Conservation (phyloP, 495 filamentous ascomycete species). For the Cercophora sp. region DNA sequence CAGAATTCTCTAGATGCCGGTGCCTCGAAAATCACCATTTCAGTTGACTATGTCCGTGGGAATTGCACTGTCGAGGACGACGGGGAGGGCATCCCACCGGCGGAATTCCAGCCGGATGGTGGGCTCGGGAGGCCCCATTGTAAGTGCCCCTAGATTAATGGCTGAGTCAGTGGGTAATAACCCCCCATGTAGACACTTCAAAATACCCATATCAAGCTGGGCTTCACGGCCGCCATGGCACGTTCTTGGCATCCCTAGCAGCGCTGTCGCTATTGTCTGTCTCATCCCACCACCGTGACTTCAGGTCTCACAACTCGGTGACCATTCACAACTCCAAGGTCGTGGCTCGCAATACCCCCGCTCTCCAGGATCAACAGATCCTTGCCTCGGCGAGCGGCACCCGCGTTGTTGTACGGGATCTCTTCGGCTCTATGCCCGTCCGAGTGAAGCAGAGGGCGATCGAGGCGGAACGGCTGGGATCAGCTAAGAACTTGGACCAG, state of each 20-base stretch:
- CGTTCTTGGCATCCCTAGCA: conserved; percentile 73
- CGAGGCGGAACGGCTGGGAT: conserved; percentile 51
- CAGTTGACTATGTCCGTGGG: conserved; percentile 71
- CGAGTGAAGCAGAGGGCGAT: conserved; percentile 77
- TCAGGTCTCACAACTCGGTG: conserved; percentile 65
- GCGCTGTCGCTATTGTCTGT: conserved; percentile 74
- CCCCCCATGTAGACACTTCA: conserved; percentile 62
- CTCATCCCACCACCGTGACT: conserved; percentile 64
- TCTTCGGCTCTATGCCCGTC: conserved; percentile 95
- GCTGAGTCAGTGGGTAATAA: background rate
- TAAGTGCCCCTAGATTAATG: conserved; percentile 36
- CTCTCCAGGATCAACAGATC: conserved; percentile 57
- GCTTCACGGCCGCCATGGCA: conserved; percentile 65
- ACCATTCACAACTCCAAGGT: conserved; percentile 67
- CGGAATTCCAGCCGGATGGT: conserved; percentile 65
- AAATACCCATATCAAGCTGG: conserved; percentile 50
- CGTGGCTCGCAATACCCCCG: conserved; percentile 63
- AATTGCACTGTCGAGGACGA: conserved; percentile 85
- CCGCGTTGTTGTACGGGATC: conserved; percentile 70
- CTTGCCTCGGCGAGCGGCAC: conserved; percentile 64
- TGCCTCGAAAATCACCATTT: conserved; percentile 65
- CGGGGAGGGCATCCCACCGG: conserved; percentile 70
- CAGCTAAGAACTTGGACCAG: conserved; percentile 58
- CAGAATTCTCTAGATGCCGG: conserved; percentile 84
- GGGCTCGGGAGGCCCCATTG: conserved; percentile 72